A percentile compares a stretch with the other conserved stretches of the same genome.
Evolutionary conservation across 2,329 filamentous ascomycete species (phyloP).

Genomic region (Sordariomycetes sp.): DNA sequence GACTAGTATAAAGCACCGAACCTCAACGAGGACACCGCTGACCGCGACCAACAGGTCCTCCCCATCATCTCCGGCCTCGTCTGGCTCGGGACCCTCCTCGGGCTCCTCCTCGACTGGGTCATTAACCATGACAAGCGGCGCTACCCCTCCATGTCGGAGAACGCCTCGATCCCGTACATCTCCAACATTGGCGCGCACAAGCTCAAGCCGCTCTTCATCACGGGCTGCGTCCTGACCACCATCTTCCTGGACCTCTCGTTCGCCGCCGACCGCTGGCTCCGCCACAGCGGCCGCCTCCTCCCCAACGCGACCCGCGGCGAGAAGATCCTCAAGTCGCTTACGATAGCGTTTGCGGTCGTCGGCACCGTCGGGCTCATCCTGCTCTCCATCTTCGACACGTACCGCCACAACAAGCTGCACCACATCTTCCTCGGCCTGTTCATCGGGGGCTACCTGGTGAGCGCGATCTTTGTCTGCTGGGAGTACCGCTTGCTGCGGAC

Average conservation of each 20-base stretch:
- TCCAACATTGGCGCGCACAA: slow-evolving; percentile 48
- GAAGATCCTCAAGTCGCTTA: slow-evolving; percentile 46
- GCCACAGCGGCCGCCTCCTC: slow-evolving; percentile 66
- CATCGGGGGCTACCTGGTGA: slow-evolving; percentile 73
- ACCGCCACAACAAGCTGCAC: slow-evolving; percentile 53
- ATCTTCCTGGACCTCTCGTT: slow-evolving; percentile 74
- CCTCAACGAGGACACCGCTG: background rate
- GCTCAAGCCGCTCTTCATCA: slow-evolving; percentile 68
- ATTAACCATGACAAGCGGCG: slow-evolving; percentile 35
- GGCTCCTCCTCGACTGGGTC: slow-evolving; percentile 59
- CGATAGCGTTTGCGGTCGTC: slow-evolving; percentile 54
- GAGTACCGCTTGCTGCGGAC: slow-evolving; percentile 81
- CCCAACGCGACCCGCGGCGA: slow-evolving; percentile 54
- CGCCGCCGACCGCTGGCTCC: slow-evolving; percentile 68
- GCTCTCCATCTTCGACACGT: slow-evolving; percentile 75
- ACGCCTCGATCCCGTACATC: slow-evolving; percentile 57
- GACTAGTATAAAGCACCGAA: background rate
- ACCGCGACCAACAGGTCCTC: slow-evolving; percentile 33
- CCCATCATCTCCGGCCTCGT: slow-evolving; percentile 54
- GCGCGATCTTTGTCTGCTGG: slow-evolving; percentile 77
- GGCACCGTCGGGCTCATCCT: slow-evolving; percentile 74
- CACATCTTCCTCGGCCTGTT: slow-evolving; percentile 70
- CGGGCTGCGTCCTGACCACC: slow-evolving; percentile 57
- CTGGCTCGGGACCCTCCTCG: slow-evolving; percentile 56
- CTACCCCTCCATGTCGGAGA: slow-evolving; percentile 45